These are phyloP conservation scores for Phytophthora melonis DNA, from an alignment of 352 stramenopile species.

Conservation along the genomic window DNA sequence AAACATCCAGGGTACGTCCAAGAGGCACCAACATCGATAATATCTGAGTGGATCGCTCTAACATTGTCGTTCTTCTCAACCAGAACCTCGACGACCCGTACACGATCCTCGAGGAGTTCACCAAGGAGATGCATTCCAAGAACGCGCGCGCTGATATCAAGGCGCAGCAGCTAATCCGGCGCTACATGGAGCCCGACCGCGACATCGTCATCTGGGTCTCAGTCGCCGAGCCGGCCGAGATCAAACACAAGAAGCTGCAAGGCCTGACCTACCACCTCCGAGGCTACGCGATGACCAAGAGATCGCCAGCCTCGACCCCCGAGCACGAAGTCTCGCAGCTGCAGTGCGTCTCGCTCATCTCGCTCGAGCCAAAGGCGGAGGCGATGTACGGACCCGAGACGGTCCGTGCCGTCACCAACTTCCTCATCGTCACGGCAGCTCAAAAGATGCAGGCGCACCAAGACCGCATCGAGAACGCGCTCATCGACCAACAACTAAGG, in stretches of 20 bases:
- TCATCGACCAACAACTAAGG: slow-evolving; percentile 32
- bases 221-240: slow-evolving; percentile 53
- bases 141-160: slow-evolving; percentile 56
- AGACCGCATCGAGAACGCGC: slow-evolving; percentile 40
- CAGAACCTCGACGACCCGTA: slow-evolving; percentile 43
- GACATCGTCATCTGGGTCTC: slow-evolving; percentile 61
- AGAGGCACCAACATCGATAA: not conserved
- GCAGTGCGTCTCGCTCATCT: slow-evolving; percentile 42
- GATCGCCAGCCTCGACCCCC: slow-evolving; percentile 24
- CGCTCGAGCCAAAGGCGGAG: slow-evolving; percentile 35
- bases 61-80: not conserved
- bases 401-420: slow-evolving; percentile 43
- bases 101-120: slow-evolving; percentile 64
- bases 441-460: slow-evolving; percentile 47
- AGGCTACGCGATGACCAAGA: slow-evolving; percentile 58
- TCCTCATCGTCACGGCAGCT: slow-evolving; percentile 38
- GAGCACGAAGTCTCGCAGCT: slow-evolving; percentile 33
- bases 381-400: slow-evolving; percentile 33
- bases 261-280: slow-evolving; percentile 55
- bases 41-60: slow-evolving; percentile 3
- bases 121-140: slow-evolving; percentile 59
- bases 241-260: slow-evolving; percentile 53
- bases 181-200: slow-evolving; percentile 57
- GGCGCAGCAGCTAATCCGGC: slow-evolving; percentile 60
- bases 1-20: slow-evolving; percentile 37